These are phyloP conservation scores for Starmerella cellae DNA, from an alignment of 805 yeast species.

Conservation along the genomic window DNA sequence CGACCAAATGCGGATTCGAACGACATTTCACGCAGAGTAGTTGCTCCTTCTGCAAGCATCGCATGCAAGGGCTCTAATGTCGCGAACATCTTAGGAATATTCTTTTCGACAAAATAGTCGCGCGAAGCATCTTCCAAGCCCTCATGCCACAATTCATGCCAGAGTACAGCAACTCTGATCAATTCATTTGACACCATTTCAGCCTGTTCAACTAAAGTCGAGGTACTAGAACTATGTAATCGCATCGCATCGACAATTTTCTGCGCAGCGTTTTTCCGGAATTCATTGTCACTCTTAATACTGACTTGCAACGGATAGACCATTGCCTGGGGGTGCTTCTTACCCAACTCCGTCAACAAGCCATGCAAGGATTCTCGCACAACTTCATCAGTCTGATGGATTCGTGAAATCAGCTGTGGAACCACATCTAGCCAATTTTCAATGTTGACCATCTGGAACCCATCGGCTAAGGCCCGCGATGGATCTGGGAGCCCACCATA, in stretches of 20 bases:
- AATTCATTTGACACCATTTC: slow-evolving; percentile 88
- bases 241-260: slow-evolving; percentile 87
- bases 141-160: slow-evolving; percentile 98
- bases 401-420: slow-evolving; percentile 90
- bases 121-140: slow-evolving; percentile 95
- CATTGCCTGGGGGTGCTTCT: slow-evolving; percentile 93
- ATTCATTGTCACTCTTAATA: slow-evolving; percentile 79
- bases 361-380: slow-evolving; percentile 73
- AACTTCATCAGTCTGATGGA: slow-evolving; percentile 82
- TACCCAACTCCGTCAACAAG: slow-evolving; percentile 72
- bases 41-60: slow-evolving; percentile 71
- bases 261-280: slow-evolving; percentile 81
- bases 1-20: slow-evolving; percentile 89
- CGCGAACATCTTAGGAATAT: slow-evolving; percentile 86
- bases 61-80: slow-evolving; percentile 81
- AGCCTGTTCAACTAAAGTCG: slow-evolving; percentile 77
- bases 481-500: slow-evolving; percentile 92
- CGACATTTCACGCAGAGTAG: slow-evolving; percentile 81
- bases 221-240: slow-evolving; percentile 45
- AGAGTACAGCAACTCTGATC: slow-evolving; percentile 84
- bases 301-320: slow-evolving; percentile 94
- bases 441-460: slow-evolving; percentile 73
- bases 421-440: slow-evolving; percentile 93
- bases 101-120: slow-evolving; percentile 83
- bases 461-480: slow-evolving; percentile 78